Evolutionary conservation across 2,329 filamentous ascomycete species (phyloP), one percentile per base, ranked within the genome.

Genomic region (Trematosphaeria pertusa): DNA sequence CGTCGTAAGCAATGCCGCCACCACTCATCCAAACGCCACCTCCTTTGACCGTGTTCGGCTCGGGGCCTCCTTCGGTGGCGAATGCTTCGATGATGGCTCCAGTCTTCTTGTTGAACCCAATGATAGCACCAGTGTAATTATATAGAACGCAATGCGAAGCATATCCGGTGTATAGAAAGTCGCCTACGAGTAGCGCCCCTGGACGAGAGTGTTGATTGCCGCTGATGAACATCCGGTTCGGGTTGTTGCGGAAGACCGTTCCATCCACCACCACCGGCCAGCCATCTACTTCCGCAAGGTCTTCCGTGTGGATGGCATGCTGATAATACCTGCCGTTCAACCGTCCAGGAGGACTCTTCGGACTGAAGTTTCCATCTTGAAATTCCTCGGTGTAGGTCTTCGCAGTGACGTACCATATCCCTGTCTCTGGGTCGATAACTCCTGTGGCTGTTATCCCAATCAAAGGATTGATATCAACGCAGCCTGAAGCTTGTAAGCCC

Each of bases 131-230:
- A 7, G 77, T 79, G 43, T 78, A 79, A 56, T 80, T 80, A 60
- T 75, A 80, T 54, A 77, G 73, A 7, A 79, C 77, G 45, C 78
- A 80, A 57, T 80, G 77, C n/a, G 75, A 78, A 0, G 75, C 77
- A 51, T 77, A 80, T 3, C 76, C 77, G 9, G 76, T 76, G 48
- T 79, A 80, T 21, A 80, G 69, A 50, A 70, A 78, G 39, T 78
- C 62, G n/a, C 74, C 74, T 7, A 73, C 64, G 32, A 77, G 75
- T 14, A 79, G 61, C n/a, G 79, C 61, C 4, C 69, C 76, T 1
- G 77, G 76, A 4, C 77, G 70, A 50, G 78, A 75, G 49, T 77
- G 75, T 28, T 78, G 74, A 48, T 77, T 79, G 31, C 77, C 78
- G 9, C 75, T 73, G 38, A 75, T 70, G 62, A 79, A 79, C 52